Percentiles rank a stretch among this genome's conserved stretches.
Evolutionary conservation across 345 rosid species (phyloP).

Genomic region (Turnera subulata): DNA sequence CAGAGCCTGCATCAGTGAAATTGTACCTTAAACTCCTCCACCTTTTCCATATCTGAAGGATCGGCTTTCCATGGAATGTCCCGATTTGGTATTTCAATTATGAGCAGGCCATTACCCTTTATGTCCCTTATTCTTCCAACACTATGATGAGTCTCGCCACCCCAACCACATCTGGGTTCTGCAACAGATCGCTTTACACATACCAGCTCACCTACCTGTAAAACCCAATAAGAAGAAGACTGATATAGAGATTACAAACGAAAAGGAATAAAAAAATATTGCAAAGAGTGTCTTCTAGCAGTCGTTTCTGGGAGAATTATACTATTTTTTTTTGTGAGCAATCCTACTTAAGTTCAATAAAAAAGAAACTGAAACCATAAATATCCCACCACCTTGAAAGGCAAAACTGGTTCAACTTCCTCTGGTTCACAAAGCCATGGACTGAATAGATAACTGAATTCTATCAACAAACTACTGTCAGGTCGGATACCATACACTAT

Average conservation of each 20-base stretch:
- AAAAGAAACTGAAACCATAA: not conserved
- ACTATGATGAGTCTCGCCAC: constrained; percentile 99
- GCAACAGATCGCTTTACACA: constrained; percentile 98
- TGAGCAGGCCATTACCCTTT: constrained; percentile 91
- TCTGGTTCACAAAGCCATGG: constrained; percentile 99
- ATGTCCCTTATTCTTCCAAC: constrained; percentile 89
- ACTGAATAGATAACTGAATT: constrained; percentile 80
- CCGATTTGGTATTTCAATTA: constrained; percentile 89
- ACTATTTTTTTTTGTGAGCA: too few relatives aligned
- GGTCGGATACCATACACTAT: constrained; percentile 92
- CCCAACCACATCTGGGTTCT: constrained; percentile 99
- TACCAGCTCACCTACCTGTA: constrained; percentile 84
- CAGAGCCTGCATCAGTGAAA: not conserved
- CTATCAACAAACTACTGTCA: constrained; percentile 85
- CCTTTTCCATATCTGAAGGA: constrained; percentile 99
- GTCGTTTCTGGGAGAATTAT: not conserved
- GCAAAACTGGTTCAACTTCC: constrained; percentile 85
- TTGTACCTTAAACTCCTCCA: constrained; percentile 89
- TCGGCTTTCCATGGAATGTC: constrained; percentile 95
- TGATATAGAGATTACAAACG: not conserved
- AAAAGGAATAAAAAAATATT: constrained; percentile 4
- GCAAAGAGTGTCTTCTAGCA: constrained; percentile 2
- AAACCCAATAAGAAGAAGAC: constrained; percentile 25
- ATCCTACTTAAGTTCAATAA: not conserved
- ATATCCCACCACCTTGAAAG: constrained; percentile 60